Conservation (phyloP, 768 basidiomycete species). For the Pleurotus pulmonarius region DNA sequence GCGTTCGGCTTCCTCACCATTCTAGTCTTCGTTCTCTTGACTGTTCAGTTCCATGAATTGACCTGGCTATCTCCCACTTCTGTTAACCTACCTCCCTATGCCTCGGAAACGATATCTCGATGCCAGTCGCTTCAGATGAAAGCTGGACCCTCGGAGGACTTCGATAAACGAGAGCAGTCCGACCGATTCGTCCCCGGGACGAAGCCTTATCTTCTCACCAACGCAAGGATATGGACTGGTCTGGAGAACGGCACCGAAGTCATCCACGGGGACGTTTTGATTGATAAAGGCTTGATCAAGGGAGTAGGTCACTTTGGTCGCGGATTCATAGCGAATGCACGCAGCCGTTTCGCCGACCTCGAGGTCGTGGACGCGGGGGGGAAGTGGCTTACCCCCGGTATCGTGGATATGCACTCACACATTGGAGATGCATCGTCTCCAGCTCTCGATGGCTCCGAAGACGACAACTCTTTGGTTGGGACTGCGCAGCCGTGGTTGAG, state of each 20-base stretch:
- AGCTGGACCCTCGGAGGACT: slow-evolving; percentile 43
- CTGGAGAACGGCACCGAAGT: slow-evolving; percentile 62
- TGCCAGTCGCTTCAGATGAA: slow-evolving; percentile 39
- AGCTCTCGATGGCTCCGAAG: slow-evolving; percentile 30
- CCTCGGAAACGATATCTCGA: slow-evolving; percentile 15
- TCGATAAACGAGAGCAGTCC: slow-evolving; percentile 46
- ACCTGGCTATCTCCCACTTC: background rate
- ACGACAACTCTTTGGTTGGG: slow-evolving; percentile 51
- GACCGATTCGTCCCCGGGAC: slow-evolving; percentile 69
- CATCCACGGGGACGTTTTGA: slow-evolving; percentile 58
- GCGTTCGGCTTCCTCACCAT: background rate
- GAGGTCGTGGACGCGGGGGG: slow-evolving; percentile 60
- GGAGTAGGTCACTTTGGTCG: slow-evolving; percentile 45
- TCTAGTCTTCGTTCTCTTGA: background rate
- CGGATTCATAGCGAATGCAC: slow-evolving; percentile 15
- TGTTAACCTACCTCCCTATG: background rate
- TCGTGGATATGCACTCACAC: slow-evolving; percentile 53
- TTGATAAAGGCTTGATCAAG: slow-evolving; percentile 69
- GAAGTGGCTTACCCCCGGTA: slow-evolving; percentile 75
- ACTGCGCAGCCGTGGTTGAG: slow-evolving; percentile 55
- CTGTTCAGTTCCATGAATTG: background rate
- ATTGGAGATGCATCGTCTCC: slow-evolving; percentile 34
- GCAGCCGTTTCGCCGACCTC: slow-evolving; percentile 18
- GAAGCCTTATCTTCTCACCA: slow-evolving; percentile 58
- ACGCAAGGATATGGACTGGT: slow-evolving; percentile 86